Evolutionary conservation across 164 flowering plant genomes (phyloP).

Genomic region (Berberis vulgaris): DNA sequence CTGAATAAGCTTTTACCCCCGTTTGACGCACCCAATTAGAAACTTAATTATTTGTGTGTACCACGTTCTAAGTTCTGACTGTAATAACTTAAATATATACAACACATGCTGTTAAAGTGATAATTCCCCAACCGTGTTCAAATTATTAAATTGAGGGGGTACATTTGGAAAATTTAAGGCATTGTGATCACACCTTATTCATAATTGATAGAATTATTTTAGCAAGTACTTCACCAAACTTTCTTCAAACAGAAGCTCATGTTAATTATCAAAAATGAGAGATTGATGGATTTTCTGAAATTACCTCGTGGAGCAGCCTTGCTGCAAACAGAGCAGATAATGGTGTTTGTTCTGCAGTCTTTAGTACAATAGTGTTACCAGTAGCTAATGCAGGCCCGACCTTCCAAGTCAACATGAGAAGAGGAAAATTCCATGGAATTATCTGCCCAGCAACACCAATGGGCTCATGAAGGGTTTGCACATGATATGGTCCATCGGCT

Average conservation of each 20-base stretch:
- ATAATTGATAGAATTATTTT: too few relatives aligned
- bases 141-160: too few relatives aligned
- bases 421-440: constrained; percentile 84
- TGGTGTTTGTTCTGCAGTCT: constrained; percentile 87
- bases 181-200: too few relatives aligned
- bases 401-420: constrained; percentile 79
- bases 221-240: too few relatives aligned
- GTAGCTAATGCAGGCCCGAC: constrained; percentile 85
- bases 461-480: constrained; percentile 70
- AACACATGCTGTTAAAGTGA: too few relatives aligned
- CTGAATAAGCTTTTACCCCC: too few relatives aligned
- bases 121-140: too few relatives aligned
- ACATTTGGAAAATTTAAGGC: too few relatives aligned
- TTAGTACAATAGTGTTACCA: constrained; percentile 72
- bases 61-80: too few relatives aligned
- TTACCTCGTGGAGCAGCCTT: constrained; percentile 63
- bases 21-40: too few relatives aligned
- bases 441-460: constrained; percentile 88
- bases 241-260: background rate
- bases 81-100: too few relatives aligned
- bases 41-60: too few relatives aligned
- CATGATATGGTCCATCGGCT: constrained; percentile 67
- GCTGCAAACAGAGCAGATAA: constrained; percentile 65
- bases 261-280: background rate
- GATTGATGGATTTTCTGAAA: background rate